A percentile compares a stretch with the other conserved stretches of the same genome.
These are phyloP conservation scores for Tulasnella sp. DNA, from an alignment of 768 basidiomycete genomes.

Conservation along the genomic window DNA sequence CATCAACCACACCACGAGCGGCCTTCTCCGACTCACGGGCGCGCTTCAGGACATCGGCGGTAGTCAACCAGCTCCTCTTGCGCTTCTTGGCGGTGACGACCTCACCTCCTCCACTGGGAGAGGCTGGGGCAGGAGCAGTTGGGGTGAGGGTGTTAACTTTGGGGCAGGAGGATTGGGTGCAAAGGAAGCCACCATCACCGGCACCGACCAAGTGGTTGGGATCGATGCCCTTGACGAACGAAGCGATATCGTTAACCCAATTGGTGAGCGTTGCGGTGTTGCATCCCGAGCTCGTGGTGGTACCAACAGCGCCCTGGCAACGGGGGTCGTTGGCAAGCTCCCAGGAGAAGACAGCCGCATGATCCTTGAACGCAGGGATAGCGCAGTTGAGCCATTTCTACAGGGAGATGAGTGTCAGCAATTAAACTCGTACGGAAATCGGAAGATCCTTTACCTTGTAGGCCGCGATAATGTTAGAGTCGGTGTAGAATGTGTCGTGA, in stretches of 20 bases:
- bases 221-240: constrained; percentile 39
- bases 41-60: constrained; percentile 33
- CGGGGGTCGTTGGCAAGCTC: constrained; percentile 18
- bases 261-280: constrained; percentile 42
- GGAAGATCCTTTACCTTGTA: constrained; percentile 1
- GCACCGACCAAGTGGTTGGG: constrained; percentile 55
- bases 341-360: constrained; percentile 15
- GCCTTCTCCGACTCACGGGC: constrained; percentile 35
- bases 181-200: constrained; percentile 57
- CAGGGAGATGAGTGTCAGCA: not conserved
- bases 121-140: constrained; percentile 30
- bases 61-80: constrained; percentile 35
- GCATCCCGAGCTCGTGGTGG: constrained; percentile 27
- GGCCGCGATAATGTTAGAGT: constrained; percentile 2
- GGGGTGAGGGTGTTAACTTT: constrained; percentile 41
- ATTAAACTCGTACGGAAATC: not conserved
- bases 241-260: constrained; percentile 44
- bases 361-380: not conserved
- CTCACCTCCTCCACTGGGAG: constrained; percentile 34
- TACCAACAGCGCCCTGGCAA: not conserved
- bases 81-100: constrained; percentile 29
- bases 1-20: constrained; percentile 18
- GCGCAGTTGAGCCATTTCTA: constrained; percentile 9
- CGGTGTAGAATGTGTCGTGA: constrained; percentile 18
- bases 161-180: constrained; percentile 27